Base-by-base conservation (phyloP, 176 grass and related monocot genomes). In the Zizania latifolia region DNA sequence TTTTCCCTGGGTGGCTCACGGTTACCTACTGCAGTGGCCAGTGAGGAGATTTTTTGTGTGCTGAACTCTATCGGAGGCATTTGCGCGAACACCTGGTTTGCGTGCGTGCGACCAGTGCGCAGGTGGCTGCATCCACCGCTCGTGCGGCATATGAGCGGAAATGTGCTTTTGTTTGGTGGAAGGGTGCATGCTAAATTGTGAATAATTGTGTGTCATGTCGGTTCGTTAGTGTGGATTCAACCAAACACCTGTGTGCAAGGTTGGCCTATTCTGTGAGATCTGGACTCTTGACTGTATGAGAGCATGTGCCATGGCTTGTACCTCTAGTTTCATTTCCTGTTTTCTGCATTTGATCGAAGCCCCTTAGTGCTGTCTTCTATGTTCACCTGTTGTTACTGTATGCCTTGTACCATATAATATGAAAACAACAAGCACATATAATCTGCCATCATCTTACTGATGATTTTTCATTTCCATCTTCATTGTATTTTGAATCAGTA, bases 21-120 rank as follows among this genome's bases (percentile, higher is more conserved):
- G 43, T 39, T 80, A 10, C 30, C 10, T 37, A 26, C 17, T 37
- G 61, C 1, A 19, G 21, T 30, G 13, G 57, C 4, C 10, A 50
- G 0, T 17, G 45, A 17, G 43, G 17, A 23, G 32, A n/a, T 71
- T 58, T 56, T 76, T 27, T 57, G 15, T 45, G 58, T 58, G 62
- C 34, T 44, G 12, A 27, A 0, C 57, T 63, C 16, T 77, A 6
- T 76, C 23, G 26, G 48, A 27, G 46, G 40, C 68, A 83, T 87
- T 74, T 61, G 10, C n/a, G 29, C 80, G 79, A 87, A 68, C 61
- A 83, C 5, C 33, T 79, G 74, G n/a, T 60, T 50, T 0, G 22
- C 31, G 5, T 22, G 11, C 40, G 19, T 11, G 16, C 14, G 12
- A 24, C 4, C 12, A 13, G 32, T 69, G 44, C 46, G 22, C 5